A percentile compares a stretch with the other conserved stretches of the same genome.
These are phyloP conservation scores for Galerina marginata DNA, from an alignment of 768 basidiomycete species.

Conservation along the genomic window DNA sequence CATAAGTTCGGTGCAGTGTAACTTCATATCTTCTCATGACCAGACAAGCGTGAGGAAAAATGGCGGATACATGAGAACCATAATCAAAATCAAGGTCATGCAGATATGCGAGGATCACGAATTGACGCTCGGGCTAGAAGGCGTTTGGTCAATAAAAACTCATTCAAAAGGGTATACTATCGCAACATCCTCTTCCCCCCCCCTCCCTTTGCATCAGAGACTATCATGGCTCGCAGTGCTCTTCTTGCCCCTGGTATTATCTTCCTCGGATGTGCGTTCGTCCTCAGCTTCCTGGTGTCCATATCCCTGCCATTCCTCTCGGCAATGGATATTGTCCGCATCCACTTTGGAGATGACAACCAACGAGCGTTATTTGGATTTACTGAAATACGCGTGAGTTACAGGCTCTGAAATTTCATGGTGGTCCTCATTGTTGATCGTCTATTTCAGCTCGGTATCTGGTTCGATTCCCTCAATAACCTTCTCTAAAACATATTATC, in stretches of 20 bases:
- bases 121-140: no score
- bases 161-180: no score
- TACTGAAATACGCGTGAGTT: constrained; percentile 59
- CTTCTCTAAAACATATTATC: background rate
- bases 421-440: background rate
- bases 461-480: constrained; percentile 43
- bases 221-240: constrained; percentile 36
- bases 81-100: no score
- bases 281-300: constrained; percentile 69
- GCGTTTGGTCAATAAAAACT: no score
- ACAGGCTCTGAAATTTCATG: background rate
- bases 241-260: constrained; percentile 68
- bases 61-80: no score
- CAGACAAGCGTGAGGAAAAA: no score
- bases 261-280: constrained; percentile 59
- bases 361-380: constrained; percentile 33
- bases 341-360: constrained; percentile 46
- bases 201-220: constrained; percentile 7
- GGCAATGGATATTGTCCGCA: constrained; percentile 68
- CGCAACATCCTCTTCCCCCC: background rate
- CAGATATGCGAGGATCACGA: no score
- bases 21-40: no score
- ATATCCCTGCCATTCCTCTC: constrained; percentile 75
- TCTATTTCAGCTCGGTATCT: constrained; percentile 65
- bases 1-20: no score